Conservation (phyloP, 2,329 filamentous ascomycete genomes). For the Paraconiothyrium brasiliense region DNA sequence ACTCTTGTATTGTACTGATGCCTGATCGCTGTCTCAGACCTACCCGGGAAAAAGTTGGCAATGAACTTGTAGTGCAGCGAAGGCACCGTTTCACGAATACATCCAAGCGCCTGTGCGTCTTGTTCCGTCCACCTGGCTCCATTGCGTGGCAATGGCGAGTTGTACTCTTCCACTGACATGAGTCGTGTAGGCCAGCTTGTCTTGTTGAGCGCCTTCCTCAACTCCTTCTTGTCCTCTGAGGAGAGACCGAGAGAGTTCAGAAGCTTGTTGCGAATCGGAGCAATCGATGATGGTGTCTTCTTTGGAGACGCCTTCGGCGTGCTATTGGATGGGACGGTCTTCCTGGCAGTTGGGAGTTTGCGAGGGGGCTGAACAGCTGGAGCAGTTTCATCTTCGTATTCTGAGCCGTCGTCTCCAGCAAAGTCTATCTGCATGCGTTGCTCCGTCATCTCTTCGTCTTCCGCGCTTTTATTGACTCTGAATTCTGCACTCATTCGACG, state of each 20-base stretch:
- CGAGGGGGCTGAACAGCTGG: not conserved
- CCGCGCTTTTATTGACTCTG: not conserved
- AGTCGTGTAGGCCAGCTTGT: constrained; percentile 12
- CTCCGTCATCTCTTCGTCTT: not conserved
- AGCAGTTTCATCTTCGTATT: not conserved
- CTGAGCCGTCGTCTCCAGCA: not conserved
- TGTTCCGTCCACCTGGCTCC: constrained; percentile 4
- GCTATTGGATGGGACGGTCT: not conserved
- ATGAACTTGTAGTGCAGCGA: not conserved
- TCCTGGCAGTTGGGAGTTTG: not conserved
- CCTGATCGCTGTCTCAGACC: not conserved
- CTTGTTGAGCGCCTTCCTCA: constrained; percentile 11
- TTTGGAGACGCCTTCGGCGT: not conserved
- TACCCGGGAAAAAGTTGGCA: not conserved
- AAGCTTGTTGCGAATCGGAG: not conserved
- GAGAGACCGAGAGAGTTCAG: constrained; percentile 3
- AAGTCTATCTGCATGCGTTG: not conserved
- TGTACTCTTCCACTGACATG: not conserved
- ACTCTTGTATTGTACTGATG: not conserved
- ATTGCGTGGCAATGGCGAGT: constrained; percentile 1
- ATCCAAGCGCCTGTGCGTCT: not conserved
- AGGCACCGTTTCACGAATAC: not conserved
- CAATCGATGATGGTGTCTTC: not conserved
- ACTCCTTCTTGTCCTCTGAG: not conserved
- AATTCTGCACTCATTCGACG: not conserved